Evolutionary conservation across 345 rosid species (phyloP).

Genomic region (Salix exigua): DNA sequence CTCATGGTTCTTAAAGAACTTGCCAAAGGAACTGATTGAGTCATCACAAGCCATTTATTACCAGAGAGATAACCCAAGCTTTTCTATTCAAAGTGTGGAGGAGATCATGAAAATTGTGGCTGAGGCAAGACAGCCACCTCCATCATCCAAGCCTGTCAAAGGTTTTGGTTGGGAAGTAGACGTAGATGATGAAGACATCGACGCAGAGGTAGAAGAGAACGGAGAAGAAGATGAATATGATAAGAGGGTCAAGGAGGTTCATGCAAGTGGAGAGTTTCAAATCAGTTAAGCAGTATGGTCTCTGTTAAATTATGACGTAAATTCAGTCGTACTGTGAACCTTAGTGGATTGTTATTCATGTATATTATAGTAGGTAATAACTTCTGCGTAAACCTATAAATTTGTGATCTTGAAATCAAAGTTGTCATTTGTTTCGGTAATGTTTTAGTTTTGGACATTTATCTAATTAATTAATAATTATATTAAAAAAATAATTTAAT

Average conservation of each 20-base stretch:
- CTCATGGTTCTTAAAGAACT: conserved; percentile 92
- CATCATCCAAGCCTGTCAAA: conserved; percentile 45
- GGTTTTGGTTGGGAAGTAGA: conserved; percentile 69
- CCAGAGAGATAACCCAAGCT: conserved; percentile 69
- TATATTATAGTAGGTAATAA: neutral
- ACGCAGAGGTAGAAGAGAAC: conserved; percentile 54
- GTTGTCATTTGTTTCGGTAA: no score
- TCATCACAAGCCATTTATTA: conserved; percentile 71
- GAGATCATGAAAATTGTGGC: conserved; percentile 89
- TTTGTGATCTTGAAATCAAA: neutral
- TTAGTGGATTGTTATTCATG: neutral
- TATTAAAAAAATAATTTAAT: no score
- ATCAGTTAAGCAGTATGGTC: conserved; percentile 28
- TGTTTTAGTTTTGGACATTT: no score
- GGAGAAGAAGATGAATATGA: conserved; percentile 88
- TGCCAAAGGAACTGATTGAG: conserved; percentile 81
- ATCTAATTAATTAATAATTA: no score
- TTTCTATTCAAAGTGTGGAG: conserved; percentile 67
- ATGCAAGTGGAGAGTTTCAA: conserved; percentile 71
- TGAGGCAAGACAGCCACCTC: conserved; percentile 75
- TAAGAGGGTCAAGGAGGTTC: conserved; percentile 80
- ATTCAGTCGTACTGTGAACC: neutral
- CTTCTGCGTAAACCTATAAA: neutral
- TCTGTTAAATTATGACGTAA: neutral
- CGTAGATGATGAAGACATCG: conserved; percentile 48